Evolutionary conservation across 163 green algal species (phyloP).

Genomic region (Trebouxiophyceae sp.): DNA sequence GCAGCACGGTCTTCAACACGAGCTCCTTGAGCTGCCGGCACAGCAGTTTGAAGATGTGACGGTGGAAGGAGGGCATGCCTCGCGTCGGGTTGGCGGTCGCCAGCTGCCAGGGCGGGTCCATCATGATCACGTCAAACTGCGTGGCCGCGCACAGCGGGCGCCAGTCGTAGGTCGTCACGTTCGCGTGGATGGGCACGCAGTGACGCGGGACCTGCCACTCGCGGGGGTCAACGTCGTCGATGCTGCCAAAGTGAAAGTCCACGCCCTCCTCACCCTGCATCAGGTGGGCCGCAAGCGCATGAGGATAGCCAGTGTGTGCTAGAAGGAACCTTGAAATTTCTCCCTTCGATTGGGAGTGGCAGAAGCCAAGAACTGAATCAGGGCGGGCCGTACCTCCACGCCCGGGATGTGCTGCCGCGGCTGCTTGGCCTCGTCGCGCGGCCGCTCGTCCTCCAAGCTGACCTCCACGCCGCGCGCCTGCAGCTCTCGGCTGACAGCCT

Average conservation of each 20-base stretch:
- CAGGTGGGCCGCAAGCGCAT: neutral
- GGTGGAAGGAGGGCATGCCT: conserved; percentile 8
- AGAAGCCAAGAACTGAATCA: neutral
- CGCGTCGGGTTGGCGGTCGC: conserved; percentile 88
- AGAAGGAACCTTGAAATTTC: neutral
- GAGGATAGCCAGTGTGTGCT: neutral
- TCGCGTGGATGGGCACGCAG: conserved; percentile 86
- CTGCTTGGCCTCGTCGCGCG: neutral
- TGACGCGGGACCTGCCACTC: conserved; percentile 84
- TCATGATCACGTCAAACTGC: conserved; percentile 94
- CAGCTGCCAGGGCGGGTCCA: conserved; percentile 93
- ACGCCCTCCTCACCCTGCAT: conserved; percentile 15
- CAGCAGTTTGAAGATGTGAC: too few species aligned
- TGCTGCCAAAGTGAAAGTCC: conserved; percentile 26
- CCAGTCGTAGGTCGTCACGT: conserved; percentile 91
- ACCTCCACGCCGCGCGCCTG: neutral
- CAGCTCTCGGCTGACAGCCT: neutral
- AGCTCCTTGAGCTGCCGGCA: too few species aligned
- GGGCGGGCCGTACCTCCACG: neutral
- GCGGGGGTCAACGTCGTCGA: conserved; percentile 67
- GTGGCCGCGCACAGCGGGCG: conserved; percentile 29
- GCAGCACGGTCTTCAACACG: too few species aligned
- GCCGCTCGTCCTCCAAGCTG: too few species aligned
- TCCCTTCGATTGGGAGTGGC: neutral
- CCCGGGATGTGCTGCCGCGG: neutral